Base-by-base conservation (phyloP, 805 yeast genomes). In the Torulaspora delbrueckii region DNA sequence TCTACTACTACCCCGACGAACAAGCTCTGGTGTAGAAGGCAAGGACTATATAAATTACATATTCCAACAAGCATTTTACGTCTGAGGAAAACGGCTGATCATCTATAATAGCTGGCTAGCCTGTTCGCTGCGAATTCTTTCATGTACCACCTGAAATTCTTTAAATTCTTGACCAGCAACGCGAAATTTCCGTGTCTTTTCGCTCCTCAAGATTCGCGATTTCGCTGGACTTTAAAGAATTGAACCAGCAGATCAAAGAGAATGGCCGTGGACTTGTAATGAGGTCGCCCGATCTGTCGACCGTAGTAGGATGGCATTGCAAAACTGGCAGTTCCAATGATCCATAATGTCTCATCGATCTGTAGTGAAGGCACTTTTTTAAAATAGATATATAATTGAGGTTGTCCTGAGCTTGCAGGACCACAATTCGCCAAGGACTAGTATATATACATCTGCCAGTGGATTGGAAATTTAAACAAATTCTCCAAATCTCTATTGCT, bases 1-100 rank as follows among this genome's bases (percentile, higher is more conserved):
- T 93, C 73, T 86, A 76, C 71, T 86, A 78, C 66, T 86, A 88
- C 59, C 99, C 99, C 6, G 95, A 72, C 46, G 62, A 63, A 34
- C 54, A 59, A 33, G 48, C 55, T 8, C 43, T 54, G 35, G 40
- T 31, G 19, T 50, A 32, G 27, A 16, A 22, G 34, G 18, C 34
- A 14, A 31, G 18, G n/a, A 14, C 18, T 31, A 42, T 13, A 27
- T n/a, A 27, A 26, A 9, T 33, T 28, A 19, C 23, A 25, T 42
- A 42, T 26, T 13, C 40, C 13, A 23, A n/a, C 13, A 32, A 14
- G 30, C 19, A 19, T 2, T 19, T 5, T 19, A 19, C 22, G 22
- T 19, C 5, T 19, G 22, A 4, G 22, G 22, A 19, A 4, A 19
- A 8, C 33, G 27, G 8, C 10, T 13, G 34, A 26, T 27, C 27